These are phyloP conservation scores for Eutypella sp. DNA, from an alignment of 2,329 filamentous ascomycete genomes.

Conservation along the genomic window DNA sequence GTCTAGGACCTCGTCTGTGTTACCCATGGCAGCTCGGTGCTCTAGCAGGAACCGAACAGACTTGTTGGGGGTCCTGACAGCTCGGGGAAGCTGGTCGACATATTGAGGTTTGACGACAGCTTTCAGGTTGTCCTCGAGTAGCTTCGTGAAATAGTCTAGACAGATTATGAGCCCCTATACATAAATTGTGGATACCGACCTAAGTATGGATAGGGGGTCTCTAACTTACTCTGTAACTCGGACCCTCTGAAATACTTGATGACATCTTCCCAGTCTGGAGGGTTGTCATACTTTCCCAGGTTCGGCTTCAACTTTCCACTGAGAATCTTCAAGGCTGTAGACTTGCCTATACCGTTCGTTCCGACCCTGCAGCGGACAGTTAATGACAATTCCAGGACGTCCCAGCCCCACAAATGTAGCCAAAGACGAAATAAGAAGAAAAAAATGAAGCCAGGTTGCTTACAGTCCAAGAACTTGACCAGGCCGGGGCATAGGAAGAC, in stretches of 20 bases:
- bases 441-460: neutral
- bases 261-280: constrained; percentile 98
- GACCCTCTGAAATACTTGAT: constrained; percentile 97
- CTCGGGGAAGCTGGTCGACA: constrained; percentile 95
- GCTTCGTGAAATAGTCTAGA: constrained; percentile 95
- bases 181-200: too few species aligned
- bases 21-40: constrained; percentile 69
- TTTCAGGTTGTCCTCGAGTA: constrained; percentile 94
- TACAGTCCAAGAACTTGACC: constrained; percentile 85
- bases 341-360: constrained; percentile 99
- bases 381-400: neutral
- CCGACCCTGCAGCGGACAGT: constrained; percentile 57
- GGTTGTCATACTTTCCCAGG: constrained; percentile 89
- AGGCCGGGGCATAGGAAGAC: constrained; percentile 90
- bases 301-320: constrained; percentile 99
- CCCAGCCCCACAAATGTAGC: too few species aligned
- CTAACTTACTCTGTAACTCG: constrained; percentile 79
- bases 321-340: constrained; percentile 97
- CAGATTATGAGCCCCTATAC: constrained; percentile 11
- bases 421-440: too few species aligned
- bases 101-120: constrained; percentile 99
- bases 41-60: constrained; percentile 75
- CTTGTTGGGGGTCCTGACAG: constrained; percentile 77
- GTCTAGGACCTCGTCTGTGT: constrained; percentile 77
- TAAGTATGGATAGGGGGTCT: neutral